Percentiles rank a stretch among this genome's conserved stretches.
Evolutionary conservation across 164 flowering plant species (phyloP).

Genomic region (Platanus orientalis): DNA sequence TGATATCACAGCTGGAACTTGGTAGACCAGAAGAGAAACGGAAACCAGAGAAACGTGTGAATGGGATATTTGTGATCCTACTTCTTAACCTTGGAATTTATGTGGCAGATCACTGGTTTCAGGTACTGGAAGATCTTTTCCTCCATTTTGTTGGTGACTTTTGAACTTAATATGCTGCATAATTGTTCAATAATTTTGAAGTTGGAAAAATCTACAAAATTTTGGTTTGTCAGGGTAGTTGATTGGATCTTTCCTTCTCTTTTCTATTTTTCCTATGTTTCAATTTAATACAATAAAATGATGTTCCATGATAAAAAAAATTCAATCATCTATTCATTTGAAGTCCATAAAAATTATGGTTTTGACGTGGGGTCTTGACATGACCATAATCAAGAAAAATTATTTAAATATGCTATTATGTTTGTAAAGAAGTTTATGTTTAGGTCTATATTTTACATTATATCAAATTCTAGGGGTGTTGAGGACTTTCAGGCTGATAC

Average conservation of each 20-base stretch:
- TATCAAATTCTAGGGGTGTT: background rate
- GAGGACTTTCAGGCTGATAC: conserved; percentile 8
- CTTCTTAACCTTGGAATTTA: conserved; percentile 77
- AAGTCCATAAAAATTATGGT: background rate
- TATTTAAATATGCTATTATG: background rate
- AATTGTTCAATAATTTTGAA: background rate
- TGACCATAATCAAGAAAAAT: background rate
- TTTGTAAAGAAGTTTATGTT: background rate
- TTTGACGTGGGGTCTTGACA: background rate
- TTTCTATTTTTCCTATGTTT: background rate
- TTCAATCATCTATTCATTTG: background rate
- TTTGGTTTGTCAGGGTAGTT: background rate
- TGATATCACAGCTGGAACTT: conserved; percentile 74
- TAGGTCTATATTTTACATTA: background rate
- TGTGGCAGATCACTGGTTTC: conserved; percentile 80
- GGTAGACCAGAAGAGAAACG: conserved; percentile 47
- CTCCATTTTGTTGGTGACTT: too few species aligned
- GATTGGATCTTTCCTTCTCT: background rate
- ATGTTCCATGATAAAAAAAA: background rate
- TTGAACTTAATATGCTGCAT: background rate
- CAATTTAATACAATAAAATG: background rate
- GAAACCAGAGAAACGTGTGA: conserved; percentile 61
- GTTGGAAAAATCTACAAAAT: background rate
- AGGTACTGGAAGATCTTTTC: conserved; percentile 39
- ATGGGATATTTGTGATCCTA: conserved; percentile 85